Evolutionary conservation across 2,329 filamentous ascomycete genomes (phyloP), one percentile per base, ranked within the genome.

Genomic region (Fusarium aywerte): DNA sequence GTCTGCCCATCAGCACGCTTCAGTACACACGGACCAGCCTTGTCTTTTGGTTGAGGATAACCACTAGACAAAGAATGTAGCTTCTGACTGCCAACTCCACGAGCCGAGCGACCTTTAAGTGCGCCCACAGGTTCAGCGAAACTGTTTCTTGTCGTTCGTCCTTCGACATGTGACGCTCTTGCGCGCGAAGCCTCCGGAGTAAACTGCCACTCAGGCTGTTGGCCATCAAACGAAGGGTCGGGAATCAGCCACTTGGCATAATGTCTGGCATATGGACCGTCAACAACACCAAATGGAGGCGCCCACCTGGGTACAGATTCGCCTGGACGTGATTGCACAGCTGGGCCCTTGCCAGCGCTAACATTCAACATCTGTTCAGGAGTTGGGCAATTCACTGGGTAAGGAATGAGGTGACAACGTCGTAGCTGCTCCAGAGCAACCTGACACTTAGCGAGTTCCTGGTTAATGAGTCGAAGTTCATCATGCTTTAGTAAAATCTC

Each of bases 401-500:
- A 98, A 6, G 95, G 95, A 71, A 97, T 95, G 70, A 98, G 84
- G 76, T 96, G 90, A 80, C 94, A 97, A 62, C 96, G 90, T 72
- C 96, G 91, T 66, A 99, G 83, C 80, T 98, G 96, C 80, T 99
- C 96, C 70, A 98, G 85, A 12, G 94, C 93, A 67, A 94, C 83
- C 81, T 98, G 94, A 76, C 94, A 97, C 82, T 97, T 98, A 68
- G 93, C 95, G 68, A 98, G 86, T 81, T 98, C 96, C 80, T 97
- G 93, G 76, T 98, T 93, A 78, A 98, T 97, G 70, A 97, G 84
- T 58, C 94, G 92, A 61, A 98, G 82, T 81, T 99, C 96, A 74
- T 96, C 89, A 79, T 99, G 96, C 83, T 97, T 98, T 76, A 96
- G 82, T 67, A 98, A 82, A 52, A 98, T 94, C 81, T 97, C 94